Conservation (phyloP, 192 early-diverging fungal species). For the Coemansia sp. region DNA sequence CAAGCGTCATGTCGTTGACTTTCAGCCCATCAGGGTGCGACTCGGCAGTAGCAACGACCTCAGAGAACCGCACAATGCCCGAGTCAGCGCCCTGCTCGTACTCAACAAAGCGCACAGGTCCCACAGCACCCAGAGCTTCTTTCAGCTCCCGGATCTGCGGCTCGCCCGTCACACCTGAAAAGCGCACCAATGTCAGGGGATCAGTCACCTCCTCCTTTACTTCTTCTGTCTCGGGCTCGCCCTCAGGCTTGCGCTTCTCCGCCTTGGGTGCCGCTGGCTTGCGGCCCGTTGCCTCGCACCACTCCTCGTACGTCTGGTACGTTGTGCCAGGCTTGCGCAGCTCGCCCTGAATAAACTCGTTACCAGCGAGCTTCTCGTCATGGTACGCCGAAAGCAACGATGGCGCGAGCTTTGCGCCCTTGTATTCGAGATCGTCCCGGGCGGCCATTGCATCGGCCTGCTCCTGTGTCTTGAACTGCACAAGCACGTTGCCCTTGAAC, state of each 20-base stretch:
- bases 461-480: constrained; percentile 36
- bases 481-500: constrained; percentile 53
- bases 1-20: constrained; percentile 11
- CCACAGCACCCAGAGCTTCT: constrained; percentile 24
- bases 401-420: constrained; percentile 24
- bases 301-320: constrained; percentile 47
- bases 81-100: constrained; percentile 15
- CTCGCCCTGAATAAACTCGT: constrained; percentile 49
- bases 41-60: constrained; percentile 31
- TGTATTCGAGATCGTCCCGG: constrained; percentile 24
- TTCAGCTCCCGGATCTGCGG: constrained; percentile 22
- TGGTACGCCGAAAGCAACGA: constrained; percentile 46
- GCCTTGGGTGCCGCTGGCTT: constrained; percentile 7
- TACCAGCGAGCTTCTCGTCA: constrained; percentile 43
- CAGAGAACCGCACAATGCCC: constrained; percentile 45
- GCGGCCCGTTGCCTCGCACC: constrained; percentile 41
- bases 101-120: constrained; percentile 39
- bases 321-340: constrained; percentile 42
- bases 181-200: constrained; percentile 22
- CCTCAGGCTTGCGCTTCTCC: constrained; percentile 13
- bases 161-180: constrained; percentile 33
- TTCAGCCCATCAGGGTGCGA: constrained; percentile 24
- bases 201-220: constrained; percentile 19
- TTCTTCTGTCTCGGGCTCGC: background rate
- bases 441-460: constrained; percentile 32